A percentile compares a stretch with the other conserved stretches of the same genome.
phyloP scores from a whole-genome alignment of 1,284 basidiomycete species.

The Exobasidium cylindrosporum region DNA sequence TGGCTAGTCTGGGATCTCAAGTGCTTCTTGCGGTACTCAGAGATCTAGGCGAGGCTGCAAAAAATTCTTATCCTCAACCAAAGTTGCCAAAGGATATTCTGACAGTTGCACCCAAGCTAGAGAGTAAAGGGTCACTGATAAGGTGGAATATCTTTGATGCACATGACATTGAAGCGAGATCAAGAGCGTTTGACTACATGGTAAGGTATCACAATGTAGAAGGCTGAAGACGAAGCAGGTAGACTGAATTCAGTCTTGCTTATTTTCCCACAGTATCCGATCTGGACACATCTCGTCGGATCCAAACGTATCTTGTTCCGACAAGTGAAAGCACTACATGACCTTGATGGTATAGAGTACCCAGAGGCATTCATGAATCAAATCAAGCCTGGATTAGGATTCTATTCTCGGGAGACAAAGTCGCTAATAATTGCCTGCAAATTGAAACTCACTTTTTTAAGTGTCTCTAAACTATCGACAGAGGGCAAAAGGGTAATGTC shows the following conservation, averaged over 20 bases:
- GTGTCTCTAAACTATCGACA: background rate
- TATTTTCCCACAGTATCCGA: slow-evolving; percentile 15
- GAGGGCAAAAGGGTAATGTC: slow-evolving; percentile 1
- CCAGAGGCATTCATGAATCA: background rate
- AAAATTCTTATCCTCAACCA: slow-evolving; percentile 43
- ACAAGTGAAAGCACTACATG: background rate
- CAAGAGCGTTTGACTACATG: slow-evolving; percentile 35
- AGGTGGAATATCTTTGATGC: slow-evolving; percentile 35
- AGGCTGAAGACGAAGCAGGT: too few relatives aligned
- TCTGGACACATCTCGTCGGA: slow-evolving; percentile 21
- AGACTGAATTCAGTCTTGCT: too few relatives aligned
- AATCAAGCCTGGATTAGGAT: background rate
- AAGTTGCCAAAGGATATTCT: slow-evolving; percentile 12
- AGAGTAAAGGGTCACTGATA: slow-evolving; percentile 20
- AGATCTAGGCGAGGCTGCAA: slow-evolving; percentile 62
- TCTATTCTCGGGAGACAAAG: background rate
- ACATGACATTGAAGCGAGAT: slow-evolving; percentile 30
- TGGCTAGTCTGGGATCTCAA: slow-evolving; percentile 67
- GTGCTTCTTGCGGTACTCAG: slow-evolving; percentile 70
- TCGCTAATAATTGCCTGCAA: background rate
- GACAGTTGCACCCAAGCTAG: slow-evolving; percentile 39
- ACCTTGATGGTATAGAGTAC: background rate
- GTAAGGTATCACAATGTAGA: too few relatives aligned
- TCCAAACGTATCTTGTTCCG: background rate
- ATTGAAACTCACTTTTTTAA: background rate